Evolutionary conservation across 176 grass and related monocot species (phyloP).

Genomic region (Dactylis glomerata): DNA sequence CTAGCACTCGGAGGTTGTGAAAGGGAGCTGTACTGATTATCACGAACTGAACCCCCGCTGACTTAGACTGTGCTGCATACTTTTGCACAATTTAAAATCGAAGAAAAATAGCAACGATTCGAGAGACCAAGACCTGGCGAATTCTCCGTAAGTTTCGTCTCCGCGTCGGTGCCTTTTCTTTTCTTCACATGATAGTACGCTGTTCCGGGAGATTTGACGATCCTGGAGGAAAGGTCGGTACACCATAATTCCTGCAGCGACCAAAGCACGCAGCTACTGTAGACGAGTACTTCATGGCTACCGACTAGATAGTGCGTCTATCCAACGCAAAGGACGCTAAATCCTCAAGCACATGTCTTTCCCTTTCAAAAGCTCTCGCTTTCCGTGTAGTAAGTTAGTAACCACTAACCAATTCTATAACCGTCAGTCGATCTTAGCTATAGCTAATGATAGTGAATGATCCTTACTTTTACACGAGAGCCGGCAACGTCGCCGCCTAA

Average conservation of each 20-base stretch:
- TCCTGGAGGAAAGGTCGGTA: slow-evolving; percentile 18
- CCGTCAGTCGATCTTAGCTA: background rate
- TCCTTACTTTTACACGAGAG: background rate
- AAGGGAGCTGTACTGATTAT: background rate
- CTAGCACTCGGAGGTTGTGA: background rate
- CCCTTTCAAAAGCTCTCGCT: slow-evolving; percentile 20
- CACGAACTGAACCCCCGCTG: background rate
- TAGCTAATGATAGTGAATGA: background rate
- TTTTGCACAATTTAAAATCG: too few species aligned
- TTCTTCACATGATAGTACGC: background rate
- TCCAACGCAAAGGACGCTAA: slow-evolving; percentile 34
- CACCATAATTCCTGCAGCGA: slow-evolving; percentile 30
- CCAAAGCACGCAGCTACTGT: slow-evolving; percentile 9
- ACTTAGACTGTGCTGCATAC: background rate
- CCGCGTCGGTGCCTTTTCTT: background rate
- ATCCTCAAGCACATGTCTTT: slow-evolving; percentile 16
- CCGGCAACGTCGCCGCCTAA: slow-evolving; percentile 20
- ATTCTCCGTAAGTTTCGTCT: background rate
- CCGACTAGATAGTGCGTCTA: slow-evolving; percentile 12
- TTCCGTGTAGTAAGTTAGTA: background rate
- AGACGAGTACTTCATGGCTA: background rate
- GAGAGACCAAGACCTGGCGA: background rate
- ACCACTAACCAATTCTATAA: slow-evolving; percentile 6
- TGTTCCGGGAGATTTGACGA: slow-evolving; percentile 23
- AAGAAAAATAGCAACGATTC: too few species aligned